Conservation (phyloP, 768 basidiomycete species). For the Russula foetens region DNA sequence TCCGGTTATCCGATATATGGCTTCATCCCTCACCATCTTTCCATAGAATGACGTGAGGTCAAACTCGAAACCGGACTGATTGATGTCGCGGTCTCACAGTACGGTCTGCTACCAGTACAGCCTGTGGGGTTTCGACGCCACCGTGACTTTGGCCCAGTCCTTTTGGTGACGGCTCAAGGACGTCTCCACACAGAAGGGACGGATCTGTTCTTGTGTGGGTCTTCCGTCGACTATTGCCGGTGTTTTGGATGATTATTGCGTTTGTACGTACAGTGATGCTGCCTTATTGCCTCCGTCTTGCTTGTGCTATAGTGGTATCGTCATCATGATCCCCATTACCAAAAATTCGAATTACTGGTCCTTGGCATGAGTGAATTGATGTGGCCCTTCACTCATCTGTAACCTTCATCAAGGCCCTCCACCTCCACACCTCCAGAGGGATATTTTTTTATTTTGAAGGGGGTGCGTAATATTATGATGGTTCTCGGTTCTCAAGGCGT, state of each 20-base stretch:
- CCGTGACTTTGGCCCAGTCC: background rate
- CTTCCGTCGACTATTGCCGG: background rate
- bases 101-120: too few species aligned
- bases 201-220: background rate
- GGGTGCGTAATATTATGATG: too few species aligned
- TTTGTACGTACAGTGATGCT: background rate
- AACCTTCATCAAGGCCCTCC: background rate
- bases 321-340: too few species aligned
- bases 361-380: background rate
- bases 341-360: background rate
- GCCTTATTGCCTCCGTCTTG: background rate
- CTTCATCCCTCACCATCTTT: too few species aligned
- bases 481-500: too few species aligned
- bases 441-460: background rate
- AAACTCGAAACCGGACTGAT: too few species aligned
- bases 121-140: background rate
- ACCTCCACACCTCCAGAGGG: background rate
- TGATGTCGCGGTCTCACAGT: too few species aligned
- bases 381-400: background rate
- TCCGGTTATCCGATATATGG: background rate
- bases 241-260: background rate
- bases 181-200: background rate
- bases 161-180: background rate
- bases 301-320: too few species aligned
- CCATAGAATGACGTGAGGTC: background rate